phyloP scores from a whole-genome alignment of 2,329 filamentous ascomycete species.

The Botrytis porri region DNA sequence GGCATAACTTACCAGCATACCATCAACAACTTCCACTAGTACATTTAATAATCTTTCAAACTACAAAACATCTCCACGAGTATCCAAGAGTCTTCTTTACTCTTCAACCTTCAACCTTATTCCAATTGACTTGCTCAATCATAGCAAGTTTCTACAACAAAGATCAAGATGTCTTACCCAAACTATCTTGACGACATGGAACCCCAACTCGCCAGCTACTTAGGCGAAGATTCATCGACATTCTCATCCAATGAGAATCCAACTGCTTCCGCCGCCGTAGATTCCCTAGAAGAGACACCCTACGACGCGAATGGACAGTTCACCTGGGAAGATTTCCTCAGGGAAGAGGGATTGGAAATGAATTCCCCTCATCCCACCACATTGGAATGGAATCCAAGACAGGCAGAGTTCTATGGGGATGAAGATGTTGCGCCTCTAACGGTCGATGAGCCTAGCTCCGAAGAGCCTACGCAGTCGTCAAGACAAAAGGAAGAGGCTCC shows the following conservation, averaged over 20 bases:
- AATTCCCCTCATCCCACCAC: not conserved
- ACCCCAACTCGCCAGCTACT: not conserved
- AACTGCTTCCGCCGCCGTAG: not conserved
- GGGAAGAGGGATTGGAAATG: not conserved
- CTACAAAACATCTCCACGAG: not conserved
- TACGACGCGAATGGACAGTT: accelerated
- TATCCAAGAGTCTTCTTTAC: not conserved
- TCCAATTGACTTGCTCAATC: accelerated
- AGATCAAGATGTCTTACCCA: not conserved
- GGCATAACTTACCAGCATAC: not conserved
- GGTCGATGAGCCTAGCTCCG: not conserved
- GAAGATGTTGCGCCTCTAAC: not conserved
- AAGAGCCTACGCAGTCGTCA: not conserved
- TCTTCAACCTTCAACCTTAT: not conserved
- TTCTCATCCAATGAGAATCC: not conserved
- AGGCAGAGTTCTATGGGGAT: not conserved
- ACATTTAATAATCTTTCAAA: not conserved
- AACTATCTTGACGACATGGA: not conserved
- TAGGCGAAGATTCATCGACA: not conserved
- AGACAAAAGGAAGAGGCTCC: accelerated
- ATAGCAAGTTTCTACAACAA: not conserved
- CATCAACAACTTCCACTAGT: not conserved
- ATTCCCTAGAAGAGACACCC: not conserved
- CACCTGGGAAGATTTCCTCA: not conserved
- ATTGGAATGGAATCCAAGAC: not conserved